phyloP scores from a whole-genome alignment of 352 stramenopile genomes.

The Pythium brachiatum region DNA sequence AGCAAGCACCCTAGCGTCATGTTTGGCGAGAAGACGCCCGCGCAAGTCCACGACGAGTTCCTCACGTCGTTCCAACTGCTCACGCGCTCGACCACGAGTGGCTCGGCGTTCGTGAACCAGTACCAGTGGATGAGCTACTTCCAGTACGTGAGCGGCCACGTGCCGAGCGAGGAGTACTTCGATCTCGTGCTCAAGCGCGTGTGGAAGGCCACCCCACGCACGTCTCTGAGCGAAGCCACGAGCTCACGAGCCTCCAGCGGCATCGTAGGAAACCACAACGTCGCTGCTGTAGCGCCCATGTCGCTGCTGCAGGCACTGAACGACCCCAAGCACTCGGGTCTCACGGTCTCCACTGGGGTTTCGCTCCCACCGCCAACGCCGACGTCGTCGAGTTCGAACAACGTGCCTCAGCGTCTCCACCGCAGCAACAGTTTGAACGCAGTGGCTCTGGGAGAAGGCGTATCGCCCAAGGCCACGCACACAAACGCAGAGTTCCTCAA shows the following conservation, averaged over 20 bases:
- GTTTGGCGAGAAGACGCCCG: slow-evolving; percentile 57
- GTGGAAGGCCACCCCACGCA: slow-evolving; percentile 49
- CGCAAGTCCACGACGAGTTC: slow-evolving; percentile 62
- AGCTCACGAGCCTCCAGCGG: slow-evolving; percentile 5
- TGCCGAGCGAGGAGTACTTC: slow-evolving; percentile 75
- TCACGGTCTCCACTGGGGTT: slow-evolving; percentile 29
- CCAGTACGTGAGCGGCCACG: slow-evolving; percentile 64
- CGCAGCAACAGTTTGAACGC: slow-evolving; percentile 24
- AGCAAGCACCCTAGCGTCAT: slow-evolving; percentile 61
- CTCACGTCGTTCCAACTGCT: slow-evolving; percentile 43
- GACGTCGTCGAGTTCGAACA: neutral
- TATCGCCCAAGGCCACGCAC: slow-evolving; percentile 37
- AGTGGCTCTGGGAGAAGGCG: slow-evolving; percentile 6
- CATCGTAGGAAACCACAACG: slow-evolving; percentile 5
- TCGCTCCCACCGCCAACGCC: slow-evolving; percentile 23
- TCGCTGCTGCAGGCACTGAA: slow-evolving; percentile 57
- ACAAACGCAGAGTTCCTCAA: slow-evolving; percentile 72
- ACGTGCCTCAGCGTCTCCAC: slow-evolving; percentile 20
- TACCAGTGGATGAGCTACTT: slow-evolving; percentile 77
- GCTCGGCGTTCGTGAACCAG: slow-evolving; percentile 56
- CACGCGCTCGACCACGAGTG: slow-evolving; percentile 7
- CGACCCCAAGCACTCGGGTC: slow-evolving; percentile 30
- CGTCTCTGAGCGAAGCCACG: slow-evolving; percentile 38
- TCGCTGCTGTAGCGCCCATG: slow-evolving; percentile 24
- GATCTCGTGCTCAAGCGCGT: slow-evolving; percentile 70